Evolutionary conservation across 345 rosid species (phyloP), one percentile per base, ranked within the genome.

Genomic region (Litchi chinensis): DNA sequence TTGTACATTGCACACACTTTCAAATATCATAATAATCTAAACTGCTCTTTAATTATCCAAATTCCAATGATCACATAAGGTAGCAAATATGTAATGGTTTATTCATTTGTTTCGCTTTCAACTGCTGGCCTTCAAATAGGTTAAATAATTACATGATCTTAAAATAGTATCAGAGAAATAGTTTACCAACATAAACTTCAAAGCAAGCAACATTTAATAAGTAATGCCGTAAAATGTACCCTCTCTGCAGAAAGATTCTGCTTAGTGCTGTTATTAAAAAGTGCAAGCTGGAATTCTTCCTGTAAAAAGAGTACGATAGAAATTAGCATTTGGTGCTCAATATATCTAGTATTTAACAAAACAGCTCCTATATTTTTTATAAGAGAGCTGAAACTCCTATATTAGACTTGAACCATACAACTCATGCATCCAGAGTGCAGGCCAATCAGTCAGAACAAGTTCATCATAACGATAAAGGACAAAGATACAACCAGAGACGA

Each of bases 281-380:
- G 84, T 19, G 93, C 91, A 67, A 79, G 81, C 77, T 79, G 90
- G 77, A 92, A 87, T 5, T 86, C 86, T 79, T 88, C 94, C 96
- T 90, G 88, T 65, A 41, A 65, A 32, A 62, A 24, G 9, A 60
- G 64, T 5, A 21, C 9, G 10, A 69, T 46, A 50, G 44, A 26
- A 65, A 75, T 75, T 65, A 65, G 32, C 21, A 48, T 44, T 64
- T 28, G 5, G 32, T 19, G 21, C 10, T 18, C 28, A 18, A 0
- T 11, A 32, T 4, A 22, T 60, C 40, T 70, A 48, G 19, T 9
- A 60, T 40, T 11, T 26, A 19, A 3, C 1, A 12, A 40, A 59
- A 54, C 26, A 60, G 28, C 13, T 60, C 65, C 26, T 0, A 21
- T 15, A n/a, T 57, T 18, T 57, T 21, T 57, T 57, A 57, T 57